phyloP scores from a whole-genome alignment of 805 yeast genomes.

The Metschnikowia lochheadii region DNA sequence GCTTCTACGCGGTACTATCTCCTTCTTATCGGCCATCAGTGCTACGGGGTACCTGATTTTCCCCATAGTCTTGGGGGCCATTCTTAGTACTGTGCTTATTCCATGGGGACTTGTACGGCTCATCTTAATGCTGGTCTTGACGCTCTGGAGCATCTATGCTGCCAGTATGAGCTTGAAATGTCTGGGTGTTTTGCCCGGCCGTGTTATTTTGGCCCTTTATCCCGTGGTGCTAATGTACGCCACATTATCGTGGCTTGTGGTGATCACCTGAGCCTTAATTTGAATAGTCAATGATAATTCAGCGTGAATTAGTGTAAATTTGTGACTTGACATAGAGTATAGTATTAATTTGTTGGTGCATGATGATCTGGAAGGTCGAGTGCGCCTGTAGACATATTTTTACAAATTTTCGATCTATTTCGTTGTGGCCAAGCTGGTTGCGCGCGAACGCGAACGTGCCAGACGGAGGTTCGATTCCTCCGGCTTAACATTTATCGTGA shows the following conservation, averaged over 20 bases:
- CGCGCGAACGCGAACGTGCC: constrained; percentile 3
- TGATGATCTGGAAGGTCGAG: too few species aligned
- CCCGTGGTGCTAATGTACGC: constrained; percentile 64
- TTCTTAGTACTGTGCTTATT: constrained; percentile 45
- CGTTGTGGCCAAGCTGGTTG: constrained; percentile 18
- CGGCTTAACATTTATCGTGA: constrained; percentile 27
- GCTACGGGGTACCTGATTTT: constrained; percentile 69
- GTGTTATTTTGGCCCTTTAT: constrained; percentile 58
- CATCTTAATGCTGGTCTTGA: constrained; percentile 41
- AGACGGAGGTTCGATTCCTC: constrained; percentile 23
- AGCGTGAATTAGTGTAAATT: background rate
- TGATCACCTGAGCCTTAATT: constrained; percentile 42
- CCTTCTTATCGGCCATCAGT: constrained; percentile 64
- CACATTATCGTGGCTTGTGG: constrained; percentile 62
- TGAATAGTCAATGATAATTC: background rate
- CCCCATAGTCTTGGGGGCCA: constrained; percentile 55
- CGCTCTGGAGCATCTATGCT: constrained; percentile 62
- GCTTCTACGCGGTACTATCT: constrained; percentile 56
- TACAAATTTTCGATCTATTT: background rate
- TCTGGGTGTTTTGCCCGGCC: constrained; percentile 61
- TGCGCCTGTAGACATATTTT: background rate
- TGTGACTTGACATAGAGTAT: too few species aligned
- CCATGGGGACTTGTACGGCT: constrained; percentile 47
- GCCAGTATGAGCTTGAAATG: constrained; percentile 59
- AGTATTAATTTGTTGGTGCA: too few species aligned